Evolutionary conservation across 139 green algal species (phyloP), one percentile per base, ranked within the genome.

Genomic region (Axilococcus clingmanii): DNA sequence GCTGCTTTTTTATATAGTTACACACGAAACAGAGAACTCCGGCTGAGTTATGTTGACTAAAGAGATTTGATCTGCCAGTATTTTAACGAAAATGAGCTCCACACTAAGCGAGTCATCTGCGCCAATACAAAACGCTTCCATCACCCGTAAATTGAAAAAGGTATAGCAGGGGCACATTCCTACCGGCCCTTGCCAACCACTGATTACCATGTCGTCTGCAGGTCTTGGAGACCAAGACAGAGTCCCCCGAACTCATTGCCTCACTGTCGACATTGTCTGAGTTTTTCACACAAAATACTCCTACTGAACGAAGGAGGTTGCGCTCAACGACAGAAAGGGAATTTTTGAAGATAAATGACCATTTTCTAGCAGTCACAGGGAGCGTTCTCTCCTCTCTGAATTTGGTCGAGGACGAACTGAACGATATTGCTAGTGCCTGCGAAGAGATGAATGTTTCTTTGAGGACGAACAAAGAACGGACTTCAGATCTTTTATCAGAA

Each of bases 211-310:
- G n/a, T n/a, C n/a, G n/a, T n/a, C n/a, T n/a, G n/a, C n/a, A 57
- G 28, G 49, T 89, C 9, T 65, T 96, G 22, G 87, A 93, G 5
- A 91, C 80, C 0, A 78, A 77, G 22, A 91, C 84, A 3, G 88
- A 96, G 46, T 69, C 77, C 0, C 74, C 82, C 4, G 88, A 96
- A 52, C 24, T 95, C 2, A 57, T 91, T 3, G 65, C 52, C 9
- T 79, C 82, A 0, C 65, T 96, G 3, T 42, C 49, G 20, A 81
- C 80, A 0, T 64, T 96, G 8, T 94, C 84, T 0, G 25, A 24
- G 2, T 81, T 95, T 45, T 93, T 90, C 41, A 4, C 19, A 8
- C 80, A 92, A 20, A 95, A 96, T 60, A 77, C 66, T 0, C 31
- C 80, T 12, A 30, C 59, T 7, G 52, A 64, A 28, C 58, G 75